phyloP scores from a whole-genome alignment of 108 stramenopile genomes.

The Nitzschia sp. region DNA sequence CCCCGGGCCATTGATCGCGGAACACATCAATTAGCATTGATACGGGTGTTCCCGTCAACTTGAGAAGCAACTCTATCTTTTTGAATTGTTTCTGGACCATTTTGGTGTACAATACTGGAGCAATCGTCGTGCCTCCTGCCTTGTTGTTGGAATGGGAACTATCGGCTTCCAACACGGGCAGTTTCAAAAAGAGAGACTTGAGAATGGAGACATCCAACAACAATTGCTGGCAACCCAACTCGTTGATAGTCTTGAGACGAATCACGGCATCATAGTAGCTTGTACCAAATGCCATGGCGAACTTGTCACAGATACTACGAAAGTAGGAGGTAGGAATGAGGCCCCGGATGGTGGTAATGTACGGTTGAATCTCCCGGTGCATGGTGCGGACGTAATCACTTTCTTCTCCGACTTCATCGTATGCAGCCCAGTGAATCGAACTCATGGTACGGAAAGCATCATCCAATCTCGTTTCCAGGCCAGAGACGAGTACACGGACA shows the following conservation, averaged over 20 bases:
- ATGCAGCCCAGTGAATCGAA: slow-evolving; percentile 77
- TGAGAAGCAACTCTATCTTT: slow-evolving; percentile 93
- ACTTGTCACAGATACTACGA: slow-evolving; percentile 95
- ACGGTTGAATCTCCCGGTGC: slow-evolving; percentile 74
- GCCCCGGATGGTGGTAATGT: slow-evolving; percentile 64
- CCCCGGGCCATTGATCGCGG: slow-evolving; percentile 86
- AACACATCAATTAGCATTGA: slow-evolving; percentile 90
- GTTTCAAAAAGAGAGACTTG: slow-evolving; percentile 89
- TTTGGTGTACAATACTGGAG: slow-evolving; percentile 91
- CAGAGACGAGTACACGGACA: slow-evolving; percentile 85
- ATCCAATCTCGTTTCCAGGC: slow-evolving; percentile 77
- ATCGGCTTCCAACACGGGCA: slow-evolving; percentile 67
- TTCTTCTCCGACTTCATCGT: slow-evolving; percentile 92
- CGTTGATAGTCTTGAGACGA: slow-evolving; percentile 85
- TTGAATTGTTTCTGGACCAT: slow-evolving; percentile 92
- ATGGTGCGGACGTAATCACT: slow-evolving; percentile 88
- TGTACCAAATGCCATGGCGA: slow-evolving; percentile 79
- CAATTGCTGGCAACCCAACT: slow-evolving; percentile 93
- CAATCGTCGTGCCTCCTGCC: slow-evolving; percentile 59
- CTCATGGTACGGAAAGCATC: slow-evolving; percentile 72
- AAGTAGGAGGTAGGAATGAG: slow-evolving; percentile 78
- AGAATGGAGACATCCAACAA: slow-evolving; percentile 96
- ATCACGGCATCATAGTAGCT: slow-evolving; percentile 71
- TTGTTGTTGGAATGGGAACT: slow-evolving; percentile 3
- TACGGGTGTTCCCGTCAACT: slow-evolving; percentile 91